These are phyloP conservation scores for Syncephalis fuscata DNA, from an alignment of 371 early-diverging fungal species.

Conservation along the genomic window DNA sequence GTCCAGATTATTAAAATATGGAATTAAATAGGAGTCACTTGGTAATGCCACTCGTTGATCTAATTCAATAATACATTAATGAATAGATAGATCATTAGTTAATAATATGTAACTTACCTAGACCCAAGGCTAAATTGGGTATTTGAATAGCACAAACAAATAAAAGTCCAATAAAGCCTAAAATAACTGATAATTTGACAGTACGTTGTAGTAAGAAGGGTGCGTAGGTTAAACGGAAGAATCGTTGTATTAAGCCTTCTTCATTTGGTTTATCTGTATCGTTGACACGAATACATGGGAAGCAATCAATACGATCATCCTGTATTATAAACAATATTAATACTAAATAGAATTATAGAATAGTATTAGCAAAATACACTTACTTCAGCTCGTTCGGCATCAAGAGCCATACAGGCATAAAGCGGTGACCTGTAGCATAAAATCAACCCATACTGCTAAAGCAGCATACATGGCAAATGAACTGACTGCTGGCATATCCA, in stretches of 20 bases:
- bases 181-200: conserved; percentile 25
- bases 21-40: conserved; percentile 46
- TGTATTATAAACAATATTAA: conserved; percentile 2
- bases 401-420: conserved; percentile 49
- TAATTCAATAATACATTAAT: not conserved
- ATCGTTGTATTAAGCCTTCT: conserved; percentile 28
- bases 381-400: conserved; percentile 35
- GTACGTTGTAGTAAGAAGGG: conserved; percentile 27
- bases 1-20: conserved; percentile 50
- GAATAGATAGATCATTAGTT: not conserved
- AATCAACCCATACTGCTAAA: conserved; percentile 51
- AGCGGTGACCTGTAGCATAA: conserved; percentile 57
- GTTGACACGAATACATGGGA: conserved; percentile 36
- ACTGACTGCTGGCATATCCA: conserved; percentile 64
- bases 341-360: no score
- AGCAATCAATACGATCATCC: conserved; percentile 39
- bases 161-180: conserved; percentile 35
- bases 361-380: not conserved
- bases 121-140: conserved; percentile 33
- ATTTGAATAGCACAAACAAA: conserved; percentile 23
- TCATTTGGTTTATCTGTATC: conserved; percentile 28
- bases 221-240: conserved; percentile 33
- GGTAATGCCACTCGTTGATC: conserved; percentile 60
- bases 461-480: conserved; percentile 58
- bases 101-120: conserved; percentile 13